Evolutionary conservation across 306 rosid species (phyloP).

Genomic region (Lagenaria siceraria): DNA sequence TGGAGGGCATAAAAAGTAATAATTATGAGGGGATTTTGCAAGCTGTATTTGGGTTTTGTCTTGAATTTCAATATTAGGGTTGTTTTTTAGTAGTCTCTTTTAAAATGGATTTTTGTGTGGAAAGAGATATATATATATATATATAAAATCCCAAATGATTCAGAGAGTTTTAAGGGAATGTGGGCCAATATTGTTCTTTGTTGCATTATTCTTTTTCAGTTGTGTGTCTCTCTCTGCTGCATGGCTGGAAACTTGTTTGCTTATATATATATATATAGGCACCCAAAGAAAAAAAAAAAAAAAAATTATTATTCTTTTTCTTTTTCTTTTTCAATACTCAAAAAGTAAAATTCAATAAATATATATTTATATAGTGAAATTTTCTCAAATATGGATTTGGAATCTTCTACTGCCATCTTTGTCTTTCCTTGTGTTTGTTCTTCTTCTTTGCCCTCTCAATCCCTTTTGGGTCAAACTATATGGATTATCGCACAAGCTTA

Average conservation of each 20-base stretch:
- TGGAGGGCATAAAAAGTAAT: not conserved
- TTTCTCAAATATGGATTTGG: not conserved
- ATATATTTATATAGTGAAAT: not conserved
- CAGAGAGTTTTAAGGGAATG: not conserved
- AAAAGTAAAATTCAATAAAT: not conserved
- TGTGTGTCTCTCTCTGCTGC: not conserved
- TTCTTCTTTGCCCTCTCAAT: not conserved
- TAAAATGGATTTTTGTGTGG: not conserved
- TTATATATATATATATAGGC: not conserved
- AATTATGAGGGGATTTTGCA: constrained; percentile 12
- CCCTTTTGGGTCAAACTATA: not conserved
- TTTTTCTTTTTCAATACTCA: not conserved
- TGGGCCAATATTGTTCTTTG: not conserved
- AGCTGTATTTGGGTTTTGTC: constrained; percentile 17
- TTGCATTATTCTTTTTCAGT: constrained; percentile 1
- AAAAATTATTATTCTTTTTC: not conserved
- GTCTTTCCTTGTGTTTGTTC: constrained; percentile 10
- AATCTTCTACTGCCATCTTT: constrained; percentile 9
- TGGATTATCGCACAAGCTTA: not conserved
- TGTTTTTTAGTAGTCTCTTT: not conserved
- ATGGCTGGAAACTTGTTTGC: not conserved
- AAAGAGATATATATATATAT: not conserved
- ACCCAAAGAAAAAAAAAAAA: not conserved
- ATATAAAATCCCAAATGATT: not conserved
- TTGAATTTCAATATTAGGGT: not conserved